Evolutionary conservation across 768 basidiomycete species (phyloP), one percentile per base, ranked within the genome.

Genomic region (Xerocomellus intermedius): DNA sequence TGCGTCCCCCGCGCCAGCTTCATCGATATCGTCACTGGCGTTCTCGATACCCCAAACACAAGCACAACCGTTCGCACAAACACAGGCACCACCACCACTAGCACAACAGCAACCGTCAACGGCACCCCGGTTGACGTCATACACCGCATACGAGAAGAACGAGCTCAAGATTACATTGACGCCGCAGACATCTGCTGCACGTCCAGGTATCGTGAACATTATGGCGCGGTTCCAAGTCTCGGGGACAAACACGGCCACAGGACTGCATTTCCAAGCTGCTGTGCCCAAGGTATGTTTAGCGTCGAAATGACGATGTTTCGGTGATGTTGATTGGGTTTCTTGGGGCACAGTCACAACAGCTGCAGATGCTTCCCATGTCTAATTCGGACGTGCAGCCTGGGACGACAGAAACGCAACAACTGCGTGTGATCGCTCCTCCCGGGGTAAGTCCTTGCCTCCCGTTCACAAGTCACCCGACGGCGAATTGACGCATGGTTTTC

Each of bases 361-460:
- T 99, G 52, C 95, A 98, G 70, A 99, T 99, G 96, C 79, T 94
- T 54, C 93, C 96, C 7, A 98, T 98, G 89, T 94, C 94, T 6
- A 94, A 87, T 70, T 78, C 87, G 12, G 87, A 83, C 49, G 79
- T 99, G 41, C 75, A 73, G 33, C 86, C 91, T 0, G 92, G 94
- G 2, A 75, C 84, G 9, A 81, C 83, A 16, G 96, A 98, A 71
- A 96, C 94, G 10, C 97, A 98, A 68, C 93, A 96, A 68, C 89
- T 99, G 90, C 83, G 94, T 10, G 85, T 99, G 37, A 78, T 91
- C 28, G 92, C 94, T 12, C 94, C 93, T 4, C 79, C 80, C 8
- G 94, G 94, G 35, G 94, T 95, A 65, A 72, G 91, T 50, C 26
- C 33, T 14, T 26, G n/a, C 36, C 6, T 39, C 13, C 0, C 10